Conservation (phyloP, 2,329 filamentous ascomycete species). For the Sphaerulina populicola region DNA sequence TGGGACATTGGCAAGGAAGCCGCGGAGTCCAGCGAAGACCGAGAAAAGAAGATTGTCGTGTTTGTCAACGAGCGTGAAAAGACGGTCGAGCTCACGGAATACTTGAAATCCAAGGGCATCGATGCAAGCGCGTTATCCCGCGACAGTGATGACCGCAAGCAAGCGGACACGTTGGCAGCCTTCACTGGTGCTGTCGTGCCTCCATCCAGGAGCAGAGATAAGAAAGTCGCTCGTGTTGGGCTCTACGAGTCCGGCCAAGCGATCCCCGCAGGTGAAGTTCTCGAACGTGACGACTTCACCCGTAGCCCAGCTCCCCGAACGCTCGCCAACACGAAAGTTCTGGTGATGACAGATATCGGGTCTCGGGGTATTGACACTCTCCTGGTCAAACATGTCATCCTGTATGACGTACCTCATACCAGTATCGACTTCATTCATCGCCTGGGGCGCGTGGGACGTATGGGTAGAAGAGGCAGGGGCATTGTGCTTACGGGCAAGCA, state of each 20-base stretch:
- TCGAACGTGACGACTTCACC: neutral
- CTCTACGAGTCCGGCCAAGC: slow-evolving; percentile 1
- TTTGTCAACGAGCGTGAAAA: slow-evolving; percentile 96
- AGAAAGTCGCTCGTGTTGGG: slow-evolving; percentile 3
- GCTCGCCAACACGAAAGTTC: slow-evolving; percentile 72
- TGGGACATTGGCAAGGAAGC: slow-evolving; percentile 82
- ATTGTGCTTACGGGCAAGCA: slow-evolving; percentile 84
- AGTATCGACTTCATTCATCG: slow-evolving; percentile 98
- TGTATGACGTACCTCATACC: slow-evolving; percentile 96
- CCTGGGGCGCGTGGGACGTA: slow-evolving; percentile 80
- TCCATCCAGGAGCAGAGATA: slow-evolving; percentile 1
- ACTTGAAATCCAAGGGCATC: slow-evolving; percentile 75
- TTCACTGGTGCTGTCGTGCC: slow-evolving; percentile 52
- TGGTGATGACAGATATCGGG: slow-evolving; percentile 88
- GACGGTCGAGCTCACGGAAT: slow-evolving; percentile 70
- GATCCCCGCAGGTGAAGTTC: slow-evolving; percentile 8
- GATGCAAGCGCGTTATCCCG: slow-evolving; percentile 77
- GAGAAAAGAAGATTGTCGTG: slow-evolving; percentile 78
- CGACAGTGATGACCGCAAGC: slow-evolving; percentile 69
- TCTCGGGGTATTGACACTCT: slow-evolving; percentile 91
- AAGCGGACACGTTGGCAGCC: slow-evolving; percentile 64
- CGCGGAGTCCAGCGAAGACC: slow-evolving; percentile 48
- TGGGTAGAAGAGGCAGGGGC: slow-evolving; percentile 81
- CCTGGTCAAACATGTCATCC: slow-evolving; percentile 78
- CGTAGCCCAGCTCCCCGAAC: slow-evolving; percentile 33